A percentile compares a stretch with the other conserved stretches of the same genome.
Evolutionary conservation across 2,329 filamentous ascomycete species (phyloP).

Genomic region (Fusarium setosum): DNA sequence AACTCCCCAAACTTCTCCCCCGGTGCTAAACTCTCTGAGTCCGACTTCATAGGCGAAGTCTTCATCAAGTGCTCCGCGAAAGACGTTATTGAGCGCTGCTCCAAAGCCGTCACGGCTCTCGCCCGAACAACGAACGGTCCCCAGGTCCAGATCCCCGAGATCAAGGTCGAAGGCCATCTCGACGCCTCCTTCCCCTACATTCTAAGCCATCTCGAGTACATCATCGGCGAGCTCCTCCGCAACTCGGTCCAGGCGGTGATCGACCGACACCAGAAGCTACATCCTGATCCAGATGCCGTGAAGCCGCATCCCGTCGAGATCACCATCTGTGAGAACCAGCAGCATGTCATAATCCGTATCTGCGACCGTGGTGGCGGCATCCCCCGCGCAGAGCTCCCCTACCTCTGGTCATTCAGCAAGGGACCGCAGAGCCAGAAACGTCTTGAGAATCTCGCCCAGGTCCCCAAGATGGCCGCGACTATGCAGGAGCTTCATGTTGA

Average conservation of each 20-base stretch:
- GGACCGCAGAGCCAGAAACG: slow-evolving; percentile 82
- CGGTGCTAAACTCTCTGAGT: slow-evolving; percentile 75
- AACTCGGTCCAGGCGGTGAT: slow-evolving; percentile 95
- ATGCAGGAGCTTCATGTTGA: slow-evolving; percentile 82
- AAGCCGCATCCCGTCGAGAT: slow-evolving; percentile 87
- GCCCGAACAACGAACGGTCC: slow-evolving; percentile 80
- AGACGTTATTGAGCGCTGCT: slow-evolving; percentile 88
- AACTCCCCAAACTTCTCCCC: slow-evolving; percentile 91
- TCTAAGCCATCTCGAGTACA: slow-evolving; percentile 95
- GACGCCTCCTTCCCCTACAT: slow-evolving; percentile 97
- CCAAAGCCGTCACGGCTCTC: slow-evolving; percentile 78
- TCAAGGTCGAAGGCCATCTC: slow-evolving; percentile 85
- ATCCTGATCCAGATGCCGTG: slow-evolving; percentile 40
- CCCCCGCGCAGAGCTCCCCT: slow-evolving; percentile 83
- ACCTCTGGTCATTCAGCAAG: slow-evolving; percentile 97
- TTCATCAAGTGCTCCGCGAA: slow-evolving; percentile 92
- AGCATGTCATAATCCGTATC: slow-evolving; percentile 96
- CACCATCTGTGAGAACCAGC: slow-evolving; percentile 90
- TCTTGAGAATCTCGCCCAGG: slow-evolving; percentile 85
- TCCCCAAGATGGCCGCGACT: slow-evolving; percentile 92
- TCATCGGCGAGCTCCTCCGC: slow-evolving; percentile 91
- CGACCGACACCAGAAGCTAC: slow-evolving; percentile 70
- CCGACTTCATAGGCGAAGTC: slow-evolving; percentile 94
- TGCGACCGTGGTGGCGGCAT: slow-evolving; percentile 97
- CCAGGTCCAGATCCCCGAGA: slow-evolving; percentile 78